Evolutionary conservation across 768 basidiomycete genomes (phyloP).

Genomic region (Podaxis sp.): DNA sequence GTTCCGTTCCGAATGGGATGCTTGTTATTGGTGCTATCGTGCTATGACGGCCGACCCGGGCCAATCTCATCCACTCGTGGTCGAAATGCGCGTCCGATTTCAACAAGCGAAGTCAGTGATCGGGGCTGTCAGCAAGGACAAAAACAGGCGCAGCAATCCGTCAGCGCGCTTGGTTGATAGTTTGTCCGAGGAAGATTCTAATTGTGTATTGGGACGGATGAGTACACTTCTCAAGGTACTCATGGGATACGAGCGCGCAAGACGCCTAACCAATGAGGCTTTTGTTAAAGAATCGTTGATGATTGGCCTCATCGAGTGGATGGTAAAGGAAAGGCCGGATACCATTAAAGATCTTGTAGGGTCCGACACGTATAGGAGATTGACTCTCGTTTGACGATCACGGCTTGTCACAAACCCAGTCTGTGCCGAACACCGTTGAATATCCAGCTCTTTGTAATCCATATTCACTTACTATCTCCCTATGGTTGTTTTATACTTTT

Average conservation of each 20-base stretch:
- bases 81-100: not conserved
- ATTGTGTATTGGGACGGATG: not conserved
- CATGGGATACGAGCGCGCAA: not conserved
- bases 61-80: constrained; percentile 5
- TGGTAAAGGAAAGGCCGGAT: not conserved
- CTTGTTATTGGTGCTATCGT: not conserved
- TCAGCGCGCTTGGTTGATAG: not conserved
- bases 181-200: constrained; percentile 4
- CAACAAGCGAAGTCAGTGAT: not conserved
- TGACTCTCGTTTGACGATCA: not conserved
- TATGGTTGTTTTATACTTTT: no score
- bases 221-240: not conserved
- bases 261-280: not conserved
- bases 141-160: not conserved
- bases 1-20: constrained; percentile 7
- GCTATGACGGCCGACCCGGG: constrained; percentile 1
- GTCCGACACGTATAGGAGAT: not conserved
- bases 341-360: not conserved
- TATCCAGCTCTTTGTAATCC: no score
- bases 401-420: not conserved
- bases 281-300: constrained; percentile 1
- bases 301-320: constrained; percentile 4
- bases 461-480: no score
- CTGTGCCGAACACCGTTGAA: no score
- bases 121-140: not conserved